Conservation (phyloP, 176 grass and related monocot genomes). For the Rhynchospora tenuis region DNA sequence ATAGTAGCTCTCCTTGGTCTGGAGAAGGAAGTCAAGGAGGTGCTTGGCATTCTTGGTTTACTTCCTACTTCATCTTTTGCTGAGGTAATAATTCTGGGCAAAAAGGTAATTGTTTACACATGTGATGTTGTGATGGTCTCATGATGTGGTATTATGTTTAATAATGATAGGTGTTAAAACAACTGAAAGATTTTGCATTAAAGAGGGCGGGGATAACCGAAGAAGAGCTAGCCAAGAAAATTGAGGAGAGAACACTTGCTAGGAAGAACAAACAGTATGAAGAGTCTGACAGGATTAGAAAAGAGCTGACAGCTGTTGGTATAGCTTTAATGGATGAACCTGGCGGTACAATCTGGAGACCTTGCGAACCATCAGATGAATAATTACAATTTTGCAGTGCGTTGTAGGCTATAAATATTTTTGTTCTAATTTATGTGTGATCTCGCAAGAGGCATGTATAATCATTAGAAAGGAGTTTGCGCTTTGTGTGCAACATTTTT, state of each 20-base stretch:
- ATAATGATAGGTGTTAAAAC: conserved; percentile 43
- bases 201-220: conserved; percentile 27
- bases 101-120: conserved; percentile 6
- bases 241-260: conserved; percentile 35
- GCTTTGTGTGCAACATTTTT: background rate
- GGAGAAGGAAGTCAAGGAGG: conserved; percentile 48
- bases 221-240: conserved; percentile 31
- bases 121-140: background rate
- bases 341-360: conserved; percentile 64
- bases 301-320: conserved; percentile 45
- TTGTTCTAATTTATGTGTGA: background rate
- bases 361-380: conserved; percentile 41
- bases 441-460: background rate
- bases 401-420: background rate
- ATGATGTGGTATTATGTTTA: conserved; percentile 23
- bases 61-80: conserved; percentile 43
- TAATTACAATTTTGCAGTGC: background rate
- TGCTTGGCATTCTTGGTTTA: conserved; percentile 56
- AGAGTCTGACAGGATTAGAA: conserved; percentile 34
- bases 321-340: conserved; percentile 83
- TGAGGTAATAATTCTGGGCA: conserved; percentile 29
- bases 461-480: background rate
- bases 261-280: conserved; percentile 46
- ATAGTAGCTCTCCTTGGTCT: conserved; percentile 56
- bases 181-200: conserved; percentile 40